A percentile compares a stretch with the other conserved stretches of the same genome.
Evolutionary conservation across 495 filamentous ascomycete species (phyloP).

Genomic region (Cenococcum geophilum): DNA sequence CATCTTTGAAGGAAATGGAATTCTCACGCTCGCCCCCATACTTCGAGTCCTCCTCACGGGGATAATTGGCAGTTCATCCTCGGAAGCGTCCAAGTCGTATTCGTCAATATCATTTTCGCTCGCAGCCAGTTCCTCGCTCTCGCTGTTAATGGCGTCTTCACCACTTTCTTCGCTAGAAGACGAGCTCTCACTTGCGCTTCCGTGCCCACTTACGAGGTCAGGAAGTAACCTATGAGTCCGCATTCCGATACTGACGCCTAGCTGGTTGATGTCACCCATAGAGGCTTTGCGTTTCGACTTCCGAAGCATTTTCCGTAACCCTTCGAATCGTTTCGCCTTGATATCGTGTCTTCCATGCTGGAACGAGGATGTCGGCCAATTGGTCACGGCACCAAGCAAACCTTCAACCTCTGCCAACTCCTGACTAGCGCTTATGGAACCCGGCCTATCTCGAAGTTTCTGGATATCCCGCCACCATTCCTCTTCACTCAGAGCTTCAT

Average conservation of each 20-base stretch:
- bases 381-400: slow-evolving; percentile 35
- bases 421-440: slow-evolving; percentile 33
- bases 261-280: slow-evolving; percentile 55
- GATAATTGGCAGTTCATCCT: slow-evolving; percentile 22
- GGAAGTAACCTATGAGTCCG: slow-evolving; percentile 66
- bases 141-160: slow-evolving; percentile 30
- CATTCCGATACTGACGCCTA: slow-evolving; percentile 67
- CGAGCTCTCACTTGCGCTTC: slow-evolving; percentile 44
- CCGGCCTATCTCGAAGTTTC: slow-evolving; percentile 46
- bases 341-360: slow-evolving; percentile 46
- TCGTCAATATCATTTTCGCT: slow-evolving; percentile 49
- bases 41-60: slow-evolving; percentile 20
- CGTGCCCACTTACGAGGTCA: slow-evolving; percentile 53
- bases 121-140: slow-evolving; percentile 42
- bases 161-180: slow-evolving; percentile 35
- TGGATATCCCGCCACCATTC: slow-evolving; percentile 82
- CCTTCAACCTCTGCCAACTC: slow-evolving; percentile 30
- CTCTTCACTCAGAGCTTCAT: slow-evolving; percentile 58
- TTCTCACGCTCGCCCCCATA: slow-evolving; percentile 19
- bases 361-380: slow-evolving; percentile 52
- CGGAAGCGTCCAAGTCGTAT: slow-evolving; percentile 32
- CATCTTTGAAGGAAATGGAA: slow-evolving; percentile 15
- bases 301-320: slow-evolving; percentile 47
- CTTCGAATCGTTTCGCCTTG: slow-evolving; percentile 42
- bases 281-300: slow-evolving; percentile 53